These are phyloP conservation scores for Pleurotus cornucopiae DNA, from an alignment of 768 basidiomycete genomes.

Conservation along the genomic window DNA sequence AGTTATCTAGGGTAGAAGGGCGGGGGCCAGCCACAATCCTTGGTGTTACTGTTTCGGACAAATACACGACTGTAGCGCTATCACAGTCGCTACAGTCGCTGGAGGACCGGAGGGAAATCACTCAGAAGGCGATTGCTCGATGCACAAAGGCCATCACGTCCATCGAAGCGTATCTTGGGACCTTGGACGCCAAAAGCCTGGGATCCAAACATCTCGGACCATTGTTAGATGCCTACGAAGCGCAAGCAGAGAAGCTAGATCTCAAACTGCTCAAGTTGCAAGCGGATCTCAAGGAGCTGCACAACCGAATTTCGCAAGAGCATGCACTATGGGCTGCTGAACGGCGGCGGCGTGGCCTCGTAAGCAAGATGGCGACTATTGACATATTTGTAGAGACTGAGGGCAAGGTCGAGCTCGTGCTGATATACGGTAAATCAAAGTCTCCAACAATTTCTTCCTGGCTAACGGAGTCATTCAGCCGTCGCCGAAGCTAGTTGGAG, in stretches of 20 bases:
- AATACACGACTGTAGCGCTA: slow-evolving; percentile 5
- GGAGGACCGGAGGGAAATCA: slow-evolving; percentile 10
- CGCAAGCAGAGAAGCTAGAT: slow-evolving; percentile 23
- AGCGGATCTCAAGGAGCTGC: slow-evolving; percentile 14
- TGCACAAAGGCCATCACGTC: slow-evolving; percentile 17
- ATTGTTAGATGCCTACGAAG: slow-evolving; percentile 18
- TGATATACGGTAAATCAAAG: slow-evolving; percentile 25
- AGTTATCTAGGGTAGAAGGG: slow-evolving; percentile 26
- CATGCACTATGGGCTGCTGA: slow-evolving; percentile 8
- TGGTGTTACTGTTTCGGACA: slow-evolving; percentile 26
- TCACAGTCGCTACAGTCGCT: slow-evolving; percentile 22
- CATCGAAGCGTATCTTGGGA: slow-evolving; percentile 22
- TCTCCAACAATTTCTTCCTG: neutral
- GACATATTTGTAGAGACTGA: slow-evolving; percentile 21
- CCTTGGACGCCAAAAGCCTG: slow-evolving; percentile 21
- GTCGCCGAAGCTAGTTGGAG: slow-evolving; percentile 25
- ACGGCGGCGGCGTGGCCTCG: slow-evolving; percentile 10
- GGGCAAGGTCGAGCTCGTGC: slow-evolving; percentile 23
- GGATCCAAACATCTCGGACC: slow-evolving; percentile 14
- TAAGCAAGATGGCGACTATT: slow-evolving; percentile 17
- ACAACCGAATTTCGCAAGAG: slow-evolving; percentile 17
- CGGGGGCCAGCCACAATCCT: slow-evolving; percentile 30
- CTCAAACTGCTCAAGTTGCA: slow-evolving; percentile 17
- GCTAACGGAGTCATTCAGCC: neutral
- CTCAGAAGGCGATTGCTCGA: slow-evolving; percentile 19